Conservation (phyloP, 2,329 filamentous ascomycete species). For the Penicillium concentricum region DNA sequence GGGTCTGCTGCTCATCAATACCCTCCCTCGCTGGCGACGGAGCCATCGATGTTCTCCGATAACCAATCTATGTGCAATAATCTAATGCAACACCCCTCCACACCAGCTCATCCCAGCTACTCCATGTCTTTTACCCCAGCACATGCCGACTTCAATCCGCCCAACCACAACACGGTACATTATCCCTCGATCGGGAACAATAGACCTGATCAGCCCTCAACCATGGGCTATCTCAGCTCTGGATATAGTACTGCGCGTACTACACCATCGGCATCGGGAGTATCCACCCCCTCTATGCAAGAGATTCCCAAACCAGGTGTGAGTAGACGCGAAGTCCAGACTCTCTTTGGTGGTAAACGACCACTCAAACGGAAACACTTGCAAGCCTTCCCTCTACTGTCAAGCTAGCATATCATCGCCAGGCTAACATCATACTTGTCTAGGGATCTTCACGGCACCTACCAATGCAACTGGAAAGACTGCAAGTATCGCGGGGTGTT, state of each 20-base stretch:
- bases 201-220: background rate
- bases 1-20: background rate
- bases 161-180: background rate
- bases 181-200: background rate
- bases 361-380: background rate
- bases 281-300: background rate
- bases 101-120: background rate
- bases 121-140: background rate
- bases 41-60: background rate
- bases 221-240: background rate
- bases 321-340: background rate
- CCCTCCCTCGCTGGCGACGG: background rate
- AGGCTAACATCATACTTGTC: background rate
- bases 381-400: background rate
- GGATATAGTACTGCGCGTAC: background rate
- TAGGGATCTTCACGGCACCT: background rate
- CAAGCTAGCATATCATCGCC: background rate
- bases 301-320: background rate
- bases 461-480: background rate
- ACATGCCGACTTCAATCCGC: background rate
- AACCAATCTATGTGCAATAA: background rate
- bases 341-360: background rate
- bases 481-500: background rate
- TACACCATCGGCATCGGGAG: background rate
- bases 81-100: background rate